Evolutionary conservation across 768 basidiomycete species (phyloP).

Genomic region (Russula sp.): DNA sequence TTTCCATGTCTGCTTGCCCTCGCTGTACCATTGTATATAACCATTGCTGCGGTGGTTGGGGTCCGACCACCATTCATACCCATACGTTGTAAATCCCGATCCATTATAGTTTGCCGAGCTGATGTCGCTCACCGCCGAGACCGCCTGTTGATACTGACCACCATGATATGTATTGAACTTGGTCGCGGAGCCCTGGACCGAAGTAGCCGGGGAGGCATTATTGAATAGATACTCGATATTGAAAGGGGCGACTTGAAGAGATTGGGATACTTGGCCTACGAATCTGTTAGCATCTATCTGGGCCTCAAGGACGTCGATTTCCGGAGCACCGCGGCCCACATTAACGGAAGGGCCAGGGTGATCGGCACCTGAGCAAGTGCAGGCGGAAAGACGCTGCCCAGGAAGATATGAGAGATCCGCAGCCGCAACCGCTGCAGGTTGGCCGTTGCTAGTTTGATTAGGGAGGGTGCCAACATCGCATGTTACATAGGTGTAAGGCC

Average conservation of each 20-base stretch:
- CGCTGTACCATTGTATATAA: constrained; percentile 78
- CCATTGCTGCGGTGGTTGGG: constrained; percentile 57
- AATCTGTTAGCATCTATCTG: constrained; percentile 50
- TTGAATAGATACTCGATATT: constrained; percentile 59
- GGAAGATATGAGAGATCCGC: constrained; percentile 65
- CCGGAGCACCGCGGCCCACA: constrained; percentile 72
- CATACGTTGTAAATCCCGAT: constrained; percentile 51
- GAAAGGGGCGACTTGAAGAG: constrained; percentile 74
- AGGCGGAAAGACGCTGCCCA: constrained; percentile 81
- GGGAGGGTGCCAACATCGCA: constrained; percentile 86
- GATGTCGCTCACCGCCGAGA: constrained; percentile 55
- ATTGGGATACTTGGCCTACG: constrained; percentile 69
- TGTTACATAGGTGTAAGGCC: constrained; percentile 78
- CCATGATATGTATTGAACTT: constrained; percentile 62
- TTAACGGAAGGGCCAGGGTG: constrained; percentile 77
- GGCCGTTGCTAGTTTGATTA: constrained; percentile 62
- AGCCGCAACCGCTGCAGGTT: constrained; percentile 45
- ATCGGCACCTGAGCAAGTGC: constrained; percentile 78
- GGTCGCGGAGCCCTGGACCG: constrained; percentile 48
- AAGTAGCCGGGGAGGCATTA: constrained; percentile 43
- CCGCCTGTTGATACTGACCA: constrained; percentile 65
- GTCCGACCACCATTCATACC: constrained; percentile 76
- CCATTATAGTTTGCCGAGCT: constrained; percentile 51
- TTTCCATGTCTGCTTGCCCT: constrained; percentile 64
- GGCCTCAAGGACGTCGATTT: constrained; percentile 90